Evolutionary conservation across 2,329 filamentous ascomycete genomes (phyloP).

Genomic region (Trichoderma aggressivum): DNA sequence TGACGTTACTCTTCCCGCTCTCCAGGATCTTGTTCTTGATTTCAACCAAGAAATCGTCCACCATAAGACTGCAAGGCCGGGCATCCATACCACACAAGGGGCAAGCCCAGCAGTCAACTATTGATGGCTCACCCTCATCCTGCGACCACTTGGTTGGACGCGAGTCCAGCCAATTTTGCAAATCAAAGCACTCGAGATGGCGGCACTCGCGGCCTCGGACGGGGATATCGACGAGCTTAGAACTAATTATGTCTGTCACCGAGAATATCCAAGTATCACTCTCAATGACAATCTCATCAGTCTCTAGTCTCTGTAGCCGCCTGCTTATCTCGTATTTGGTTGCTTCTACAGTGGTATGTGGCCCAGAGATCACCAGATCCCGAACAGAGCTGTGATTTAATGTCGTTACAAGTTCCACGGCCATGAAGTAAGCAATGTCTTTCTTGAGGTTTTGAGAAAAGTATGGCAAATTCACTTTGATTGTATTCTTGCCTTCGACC

Average conservation of each 20-base stretch:
- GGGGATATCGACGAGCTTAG: constrained; percentile 64
- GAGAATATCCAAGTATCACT: constrained; percentile 55
- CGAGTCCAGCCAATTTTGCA: constrained; percentile 73
- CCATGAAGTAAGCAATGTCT: constrained; percentile 51
- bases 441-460: constrained; percentile 27
- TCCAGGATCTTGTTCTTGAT: constrained; percentile 54
- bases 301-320: constrained; percentile 36
- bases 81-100: constrained; percentile 79
- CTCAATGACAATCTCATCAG: constrained; percentile 61
- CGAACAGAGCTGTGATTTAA: constrained; percentile 45
- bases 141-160: constrained; percentile 46
- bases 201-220: constrained; percentile 66
- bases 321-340: constrained; percentile 57
- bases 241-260: constrained; percentile 65
- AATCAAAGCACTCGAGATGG: constrained; percentile 87
- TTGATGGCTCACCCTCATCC: constrained; percentile 45
- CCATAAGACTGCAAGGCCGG: constrained; percentile 64
- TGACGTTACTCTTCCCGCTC: constrained; percentile 25
- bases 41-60: constrained; percentile 70
- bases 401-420: constrained; percentile 66
- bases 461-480: constrained; percentile 50
- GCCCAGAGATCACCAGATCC: constrained; percentile 35
- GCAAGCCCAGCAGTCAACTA: constrained; percentile 77
- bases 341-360: constrained; percentile 41
- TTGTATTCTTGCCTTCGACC: constrained; percentile 55